Percentiles rank a stretch among this genome's conserved stretches.
Conservation (phyloP, 2,329 filamentous ascomycete genomes). For the Aulographum hederae region DNA sequence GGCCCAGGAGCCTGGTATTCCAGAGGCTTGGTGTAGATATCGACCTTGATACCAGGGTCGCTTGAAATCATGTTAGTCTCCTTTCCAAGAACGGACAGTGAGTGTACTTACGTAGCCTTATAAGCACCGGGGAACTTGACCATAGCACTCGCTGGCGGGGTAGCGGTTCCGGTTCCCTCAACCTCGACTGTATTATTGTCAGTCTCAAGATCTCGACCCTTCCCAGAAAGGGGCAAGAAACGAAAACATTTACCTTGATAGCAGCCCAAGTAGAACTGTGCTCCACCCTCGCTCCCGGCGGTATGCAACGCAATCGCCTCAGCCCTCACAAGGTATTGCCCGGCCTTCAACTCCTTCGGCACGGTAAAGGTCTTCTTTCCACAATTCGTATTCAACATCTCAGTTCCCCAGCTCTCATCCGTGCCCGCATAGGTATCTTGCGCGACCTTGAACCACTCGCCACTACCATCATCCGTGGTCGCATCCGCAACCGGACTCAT, state of each 20-base stretch:
- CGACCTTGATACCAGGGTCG: conserved; percentile 2
- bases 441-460: conserved; percentile 36
- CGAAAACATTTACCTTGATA: conserved; percentile 4
- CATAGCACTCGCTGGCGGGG: conserved; percentile 1
- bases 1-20: conserved; percentile 4
- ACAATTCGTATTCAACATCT: conserved; percentile 3
- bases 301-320: conserved; percentile 6
- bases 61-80: neutral
- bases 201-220: neutral
- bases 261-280: conserved; percentile 5
- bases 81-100: neutral
- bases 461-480: conserved; percentile 22
- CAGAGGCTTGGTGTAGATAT: conserved; percentile 1
- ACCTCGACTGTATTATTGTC: conserved; percentile 3
- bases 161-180: neutral
- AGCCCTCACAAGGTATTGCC: conserved; percentile 7
- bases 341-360: conserved; percentile 3
- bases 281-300: no score
- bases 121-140: conserved; percentile 4
- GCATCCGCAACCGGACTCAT: conserved; percentile 24
- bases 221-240: neutral
- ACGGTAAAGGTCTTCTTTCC: conserved; percentile 4
- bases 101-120: conserved; percentile 1
- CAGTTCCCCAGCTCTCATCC: conserved; percentile 19
- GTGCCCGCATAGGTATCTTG: conserved; percentile 27